Evolutionary conservation across 2,329 filamentous ascomycete species (phyloP), one percentile per base, ranked within the genome.

Genomic region (Cytospora leucostoma): DNA sequence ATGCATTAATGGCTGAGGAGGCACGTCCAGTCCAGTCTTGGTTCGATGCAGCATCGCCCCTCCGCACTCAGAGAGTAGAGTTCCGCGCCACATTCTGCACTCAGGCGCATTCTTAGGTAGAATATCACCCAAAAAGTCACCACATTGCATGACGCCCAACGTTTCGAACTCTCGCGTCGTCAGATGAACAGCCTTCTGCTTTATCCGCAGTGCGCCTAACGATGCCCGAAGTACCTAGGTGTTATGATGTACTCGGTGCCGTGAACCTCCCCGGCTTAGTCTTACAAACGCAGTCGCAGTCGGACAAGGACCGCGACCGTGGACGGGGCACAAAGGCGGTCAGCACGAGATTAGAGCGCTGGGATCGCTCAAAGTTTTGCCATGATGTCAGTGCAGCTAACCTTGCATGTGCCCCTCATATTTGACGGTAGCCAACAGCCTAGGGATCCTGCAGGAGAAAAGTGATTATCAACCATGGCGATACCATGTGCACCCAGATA

Each of bases 71-170:
- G 59, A 60, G 58, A 61, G 61, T 62, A 59, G 61, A 64, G 61
- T 47, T 66, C 35, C 40, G 64, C 64, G 64, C 64, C 40, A 57
- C 33, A 47, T 49, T 65, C 50, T 61, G 64, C 61, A 64, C 61
- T 61, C 58, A 57, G 64, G 64, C 57, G 64, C 64, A 58, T 58
- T 27, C 58, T 66, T 64, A 66, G 64, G 61, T 66, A 66, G 64
- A 66, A 59, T 64, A 61, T 56, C 58, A 57, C 64, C 64, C 49
- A 59, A 54, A 62, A 66, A 61, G 49, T 61, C 59, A 55, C 59
- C 53, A 55, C 11, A 49, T 38, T 34, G 58, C 21, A n/a, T 12
- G 34, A 15, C 15, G 37, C 55, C 44, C 47, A 33, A 21, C 21
- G 35, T 12, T 13, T n/a, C 35, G 10, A 47, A 19, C 19, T 21